Evolutionary conservation across 129 eudicot species (phyloP).

Genomic region (Ambrosia artemisiifolia): DNA sequence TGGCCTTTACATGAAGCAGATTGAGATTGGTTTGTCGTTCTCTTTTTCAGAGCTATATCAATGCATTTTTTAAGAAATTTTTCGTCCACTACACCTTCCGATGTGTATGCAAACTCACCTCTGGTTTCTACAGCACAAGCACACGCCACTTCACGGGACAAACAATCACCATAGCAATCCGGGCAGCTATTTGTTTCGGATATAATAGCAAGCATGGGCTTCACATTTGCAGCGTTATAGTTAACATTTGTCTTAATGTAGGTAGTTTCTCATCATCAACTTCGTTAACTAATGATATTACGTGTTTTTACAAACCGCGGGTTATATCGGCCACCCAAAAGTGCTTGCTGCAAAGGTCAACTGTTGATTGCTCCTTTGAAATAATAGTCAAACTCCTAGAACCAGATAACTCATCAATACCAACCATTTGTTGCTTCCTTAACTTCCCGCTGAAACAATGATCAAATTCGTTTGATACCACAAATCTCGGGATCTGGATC

Average conservation of each 20-base stretch:
- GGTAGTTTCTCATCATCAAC: constrained; percentile 36
- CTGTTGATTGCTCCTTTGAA: constrained; percentile 6
- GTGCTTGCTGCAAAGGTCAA: neutral
- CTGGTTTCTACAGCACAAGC: constrained; percentile 51
- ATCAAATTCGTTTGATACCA: constrained; percentile 17
- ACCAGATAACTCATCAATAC: constrained; percentile 6
- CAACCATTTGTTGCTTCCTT: neutral
- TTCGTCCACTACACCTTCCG: constrained; percentile 42
- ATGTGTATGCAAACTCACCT: constrained; percentile 51
- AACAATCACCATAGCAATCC: constrained; percentile 54
- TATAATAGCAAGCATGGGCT: constrained; percentile 40
- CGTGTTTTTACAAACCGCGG: constrained; percentile 37
- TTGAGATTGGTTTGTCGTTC: neutral
- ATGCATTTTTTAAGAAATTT: constrained; percentile 38
- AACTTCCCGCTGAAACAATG: constrained; percentile 6
- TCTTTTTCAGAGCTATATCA: constrained; percentile 17
- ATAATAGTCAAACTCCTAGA: constrained; percentile 24
- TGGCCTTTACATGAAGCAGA: constrained; percentile 52
- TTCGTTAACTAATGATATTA: constrained; percentile 48
- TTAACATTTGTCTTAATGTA: constrained; percentile 42
- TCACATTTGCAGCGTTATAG: constrained; percentile 39
- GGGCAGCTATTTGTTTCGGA: constrained; percentile 49
- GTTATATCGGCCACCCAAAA: constrained; percentile 43
- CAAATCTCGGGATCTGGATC: constrained; percentile 32
- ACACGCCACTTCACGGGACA: constrained; percentile 37